Evolutionary conservation across 176 grass and related monocot species (phyloP).

Genomic region (Leersia perrieri): DNA sequence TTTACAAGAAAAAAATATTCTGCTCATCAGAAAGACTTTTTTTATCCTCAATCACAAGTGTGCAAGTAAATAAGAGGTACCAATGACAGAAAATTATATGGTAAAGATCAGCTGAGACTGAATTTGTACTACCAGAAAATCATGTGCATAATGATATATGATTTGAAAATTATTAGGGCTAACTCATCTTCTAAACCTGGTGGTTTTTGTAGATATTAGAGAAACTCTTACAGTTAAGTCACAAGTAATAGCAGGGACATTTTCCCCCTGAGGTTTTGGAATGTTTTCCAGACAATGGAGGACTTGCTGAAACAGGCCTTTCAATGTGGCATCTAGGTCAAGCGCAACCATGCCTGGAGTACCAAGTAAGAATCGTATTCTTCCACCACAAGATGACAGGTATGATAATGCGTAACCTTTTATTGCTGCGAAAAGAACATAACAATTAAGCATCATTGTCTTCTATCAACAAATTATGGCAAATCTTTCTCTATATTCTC

Average conservation of each 20-base stretch:
- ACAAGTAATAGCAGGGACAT: constrained; percentile 61
- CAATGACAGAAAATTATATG: not conserved
- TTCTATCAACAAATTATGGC: not conserved
- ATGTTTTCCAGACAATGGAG: constrained; percentile 90
- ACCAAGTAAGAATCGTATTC: constrained; percentile 96
- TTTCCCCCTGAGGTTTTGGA: constrained; percentile 89
- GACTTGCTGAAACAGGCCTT: constrained; percentile 91
- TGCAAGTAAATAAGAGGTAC: not conserved
- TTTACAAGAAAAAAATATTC: not conserved
- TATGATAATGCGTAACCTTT: constrained; percentile 95
- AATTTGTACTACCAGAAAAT: not conserved
- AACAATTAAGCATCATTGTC: constrained; percentile 17
- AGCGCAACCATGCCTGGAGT: constrained; percentile 99
- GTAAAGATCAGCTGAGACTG: not conserved
- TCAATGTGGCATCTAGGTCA: constrained; percentile 87
- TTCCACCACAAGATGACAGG: constrained; percentile 82
- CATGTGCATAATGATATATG: not conserved
- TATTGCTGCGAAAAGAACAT: constrained; percentile 69
- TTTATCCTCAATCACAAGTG: not conserved
- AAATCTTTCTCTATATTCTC: constrained; percentile 1
- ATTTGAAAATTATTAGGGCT: not conserved
- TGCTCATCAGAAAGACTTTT: not conserved
- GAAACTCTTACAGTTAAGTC: constrained; percentile 67
- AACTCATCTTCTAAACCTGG: not conserved
- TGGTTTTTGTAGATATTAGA: not conserved